Conservation (phyloP, 2,329 filamentous ascomycete species). For the Xylaria sp. region DNA sequence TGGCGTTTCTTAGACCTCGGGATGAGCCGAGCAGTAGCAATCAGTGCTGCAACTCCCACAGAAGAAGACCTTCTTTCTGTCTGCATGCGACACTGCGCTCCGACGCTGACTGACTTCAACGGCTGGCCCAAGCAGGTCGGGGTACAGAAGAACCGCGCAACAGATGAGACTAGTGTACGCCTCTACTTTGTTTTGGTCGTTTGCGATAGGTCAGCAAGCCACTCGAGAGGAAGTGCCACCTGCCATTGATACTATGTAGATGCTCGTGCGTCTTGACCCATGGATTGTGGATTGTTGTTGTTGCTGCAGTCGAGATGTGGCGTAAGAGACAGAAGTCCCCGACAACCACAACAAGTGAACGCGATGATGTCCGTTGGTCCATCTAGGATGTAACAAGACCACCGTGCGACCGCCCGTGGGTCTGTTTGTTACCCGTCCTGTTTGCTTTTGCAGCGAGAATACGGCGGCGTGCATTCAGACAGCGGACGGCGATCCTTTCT, state of each 20-base stretch:
- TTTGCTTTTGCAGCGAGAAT: conserved; percentile 31
- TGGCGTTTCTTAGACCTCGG: conserved; percentile 27
- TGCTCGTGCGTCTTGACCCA: background rate
- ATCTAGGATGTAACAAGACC: conserved; percentile 36
- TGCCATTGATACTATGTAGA: conserved; percentile 9
- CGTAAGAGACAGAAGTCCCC: conserved; percentile 30
- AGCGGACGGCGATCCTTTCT: conserved; percentile 5
- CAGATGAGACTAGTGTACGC: conserved; percentile 1
- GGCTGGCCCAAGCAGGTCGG: conserved; percentile 29
- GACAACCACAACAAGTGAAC: conserved; percentile 18
- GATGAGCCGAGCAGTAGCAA: conserved; percentile 35
- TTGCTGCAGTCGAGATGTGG: conserved; percentile 25
- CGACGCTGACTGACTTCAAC: conserved; percentile 34
- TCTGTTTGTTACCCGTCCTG: conserved; percentile 19
- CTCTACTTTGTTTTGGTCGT: background rate
- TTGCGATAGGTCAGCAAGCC: conserved; percentile 24
- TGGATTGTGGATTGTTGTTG: conserved; percentile 1
- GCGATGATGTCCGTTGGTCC: conserved; percentile 23
- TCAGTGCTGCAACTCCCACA: conserved; percentile 19
- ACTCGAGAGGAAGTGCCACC: background rate
- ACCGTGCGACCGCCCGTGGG: conserved; percentile 34
- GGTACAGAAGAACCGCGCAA: conserved; percentile 24
- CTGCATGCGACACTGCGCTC: conserved; percentile 36
- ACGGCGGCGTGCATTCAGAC: conserved; percentile 23
- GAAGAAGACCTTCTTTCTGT: background rate